phyloP scores from a whole-genome alignment of 108 stramenopile genomes.

The Tribonema minus region DNA sequence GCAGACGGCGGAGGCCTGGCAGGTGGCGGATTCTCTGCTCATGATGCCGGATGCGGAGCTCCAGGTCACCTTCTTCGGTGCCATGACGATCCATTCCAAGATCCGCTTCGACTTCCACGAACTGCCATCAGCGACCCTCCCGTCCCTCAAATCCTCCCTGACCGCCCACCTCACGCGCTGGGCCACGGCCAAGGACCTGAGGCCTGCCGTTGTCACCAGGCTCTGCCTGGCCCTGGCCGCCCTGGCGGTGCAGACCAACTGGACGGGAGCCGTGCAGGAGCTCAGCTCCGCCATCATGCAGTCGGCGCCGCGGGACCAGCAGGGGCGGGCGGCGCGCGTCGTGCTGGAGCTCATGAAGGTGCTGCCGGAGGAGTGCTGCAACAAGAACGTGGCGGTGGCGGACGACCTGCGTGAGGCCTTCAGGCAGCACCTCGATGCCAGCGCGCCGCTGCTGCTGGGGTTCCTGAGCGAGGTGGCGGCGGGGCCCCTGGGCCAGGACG shows the following conservation, averaged over 20 bases:
- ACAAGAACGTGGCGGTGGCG: conserved; percentile 16
- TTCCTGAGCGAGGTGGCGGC: conserved; percentile 22
- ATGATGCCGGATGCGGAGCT: conserved; percentile 30
- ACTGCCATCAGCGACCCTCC: conserved; percentile 10
- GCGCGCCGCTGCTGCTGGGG: conserved; percentile 5
- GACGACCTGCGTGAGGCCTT: conserved; percentile 11
- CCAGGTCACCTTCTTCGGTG: conserved; percentile 31
- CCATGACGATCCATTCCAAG: conserved; percentile 38
- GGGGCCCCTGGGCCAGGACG: conserved; percentile 12
- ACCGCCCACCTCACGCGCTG: conserved; percentile 13
- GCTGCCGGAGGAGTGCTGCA: conserved; percentile 21
- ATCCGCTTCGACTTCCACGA: conserved; percentile 30
- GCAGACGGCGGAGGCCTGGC: conserved; percentile 34
- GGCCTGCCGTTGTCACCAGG: conserved; percentile 12
- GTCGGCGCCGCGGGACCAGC: conserved; percentile 7
- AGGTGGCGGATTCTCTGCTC: conserved; percentile 28
- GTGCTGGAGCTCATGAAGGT: conserved; percentile 41
- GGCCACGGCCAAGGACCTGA: background rate
- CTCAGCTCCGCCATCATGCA: conserved; percentile 1
- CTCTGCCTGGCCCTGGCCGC: conserved; percentile 34
- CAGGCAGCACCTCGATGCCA: conserved; percentile 11
- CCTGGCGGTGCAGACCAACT: conserved; percentile 29
- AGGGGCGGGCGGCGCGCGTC: conserved; percentile 19
- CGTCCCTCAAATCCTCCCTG: conserved; percentile 14
- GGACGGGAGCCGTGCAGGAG: conserved; percentile 19